phyloP scores from a whole-genome alignment of 1,139 yeast genomes.

The Suhomyces yuchorum region DNA sequence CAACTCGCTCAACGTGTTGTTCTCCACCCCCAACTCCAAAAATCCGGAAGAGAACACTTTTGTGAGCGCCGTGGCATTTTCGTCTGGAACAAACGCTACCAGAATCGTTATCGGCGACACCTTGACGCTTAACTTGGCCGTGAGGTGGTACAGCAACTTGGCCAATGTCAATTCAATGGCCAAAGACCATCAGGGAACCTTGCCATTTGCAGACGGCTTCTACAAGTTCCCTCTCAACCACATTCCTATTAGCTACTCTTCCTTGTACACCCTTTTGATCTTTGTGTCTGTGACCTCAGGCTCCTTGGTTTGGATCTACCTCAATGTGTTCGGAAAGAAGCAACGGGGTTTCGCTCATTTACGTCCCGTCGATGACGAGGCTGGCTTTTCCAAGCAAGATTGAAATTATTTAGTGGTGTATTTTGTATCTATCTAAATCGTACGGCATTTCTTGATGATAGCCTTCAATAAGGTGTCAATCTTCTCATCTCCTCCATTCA shows the following conservation, averaged over 20 bases:
- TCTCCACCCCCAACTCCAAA: conserved; percentile 41
- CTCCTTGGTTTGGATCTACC: conserved; percentile 27
- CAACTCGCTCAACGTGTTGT: conserved; percentile 54
- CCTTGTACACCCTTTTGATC: conserved; percentile 26
- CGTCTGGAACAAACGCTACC: conserved; percentile 64
- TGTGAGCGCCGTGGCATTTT: conserved; percentile 58
- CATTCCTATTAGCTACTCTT: conserved; percentile 31
- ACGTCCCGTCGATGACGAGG: conserved; percentile 28
- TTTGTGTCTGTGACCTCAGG: conserved; percentile 30
- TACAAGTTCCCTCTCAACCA: conserved; percentile 39
- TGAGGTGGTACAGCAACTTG: conserved; percentile 55
- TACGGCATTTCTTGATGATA: conserved; percentile 41
- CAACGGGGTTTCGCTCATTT: conserved; percentile 6
- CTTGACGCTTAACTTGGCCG: conserved; percentile 58
- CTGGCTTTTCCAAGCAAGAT: conserved; percentile 31
- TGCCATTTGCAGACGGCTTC: conserved; percentile 47
- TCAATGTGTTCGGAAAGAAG: conserved; percentile 20
- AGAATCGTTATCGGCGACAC: conserved; percentile 68
- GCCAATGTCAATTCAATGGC: conserved; percentile 23
- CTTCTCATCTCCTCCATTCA: conserved; percentile 37
- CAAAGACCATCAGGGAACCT: conserved; percentile 12
- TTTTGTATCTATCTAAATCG: conserved; percentile 13
- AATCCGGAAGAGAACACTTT: conserved; percentile 40
- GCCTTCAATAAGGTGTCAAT: conserved; percentile 38
- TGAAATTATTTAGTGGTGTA: conserved; percentile 9